These are phyloP conservation scores for Lenzites betulinus DNA, from an alignment of 768 basidiomycete genomes.

Conservation along the genomic window DNA sequence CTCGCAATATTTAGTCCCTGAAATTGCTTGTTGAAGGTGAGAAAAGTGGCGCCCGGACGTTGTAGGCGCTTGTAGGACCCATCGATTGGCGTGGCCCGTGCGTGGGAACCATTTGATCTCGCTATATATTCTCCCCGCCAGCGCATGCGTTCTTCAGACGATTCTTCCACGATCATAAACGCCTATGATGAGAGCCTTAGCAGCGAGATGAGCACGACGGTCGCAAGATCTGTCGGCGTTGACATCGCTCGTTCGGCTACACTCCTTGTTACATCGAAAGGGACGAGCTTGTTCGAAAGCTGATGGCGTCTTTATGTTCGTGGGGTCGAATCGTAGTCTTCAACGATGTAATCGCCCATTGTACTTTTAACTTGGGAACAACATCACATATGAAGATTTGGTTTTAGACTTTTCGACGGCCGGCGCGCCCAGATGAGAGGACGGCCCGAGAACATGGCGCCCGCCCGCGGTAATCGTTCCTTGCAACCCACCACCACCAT, in stretches of 20 bases:
- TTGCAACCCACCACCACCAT: too few species aligned
- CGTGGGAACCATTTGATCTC: neutral
- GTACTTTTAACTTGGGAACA: too few species aligned
- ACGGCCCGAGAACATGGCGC: too few species aligned
- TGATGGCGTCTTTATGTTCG: constrained; percentile 47
- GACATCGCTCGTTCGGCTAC: constrained; percentile 70
- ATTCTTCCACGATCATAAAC: constrained; percentile 33
- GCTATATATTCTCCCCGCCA: neutral
- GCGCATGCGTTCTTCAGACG: constrained; percentile 13
- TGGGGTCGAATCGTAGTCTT: neutral
- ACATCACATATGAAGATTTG: too few species aligned
- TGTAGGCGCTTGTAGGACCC: neutral
- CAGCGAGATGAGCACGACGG: constrained; percentile 58
- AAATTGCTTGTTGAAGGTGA: neutral
- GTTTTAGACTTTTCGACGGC: too few species aligned
- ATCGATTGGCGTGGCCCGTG: constrained; percentile 4
- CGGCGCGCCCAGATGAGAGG: too few species aligned
- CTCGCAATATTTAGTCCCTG: too few species aligned
- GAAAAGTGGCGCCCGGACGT: neutral
- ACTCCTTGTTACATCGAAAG: constrained; percentile 58
- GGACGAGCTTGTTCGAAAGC: constrained; percentile 55
- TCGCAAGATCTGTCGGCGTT: constrained; percentile 45
- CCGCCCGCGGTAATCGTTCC: too few species aligned
- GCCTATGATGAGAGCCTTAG: constrained; percentile 53
- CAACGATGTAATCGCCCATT: too few species aligned